phyloP scores from a whole-genome alignment of 306 rosid species.

The Arachis stenosperma region DNA sequence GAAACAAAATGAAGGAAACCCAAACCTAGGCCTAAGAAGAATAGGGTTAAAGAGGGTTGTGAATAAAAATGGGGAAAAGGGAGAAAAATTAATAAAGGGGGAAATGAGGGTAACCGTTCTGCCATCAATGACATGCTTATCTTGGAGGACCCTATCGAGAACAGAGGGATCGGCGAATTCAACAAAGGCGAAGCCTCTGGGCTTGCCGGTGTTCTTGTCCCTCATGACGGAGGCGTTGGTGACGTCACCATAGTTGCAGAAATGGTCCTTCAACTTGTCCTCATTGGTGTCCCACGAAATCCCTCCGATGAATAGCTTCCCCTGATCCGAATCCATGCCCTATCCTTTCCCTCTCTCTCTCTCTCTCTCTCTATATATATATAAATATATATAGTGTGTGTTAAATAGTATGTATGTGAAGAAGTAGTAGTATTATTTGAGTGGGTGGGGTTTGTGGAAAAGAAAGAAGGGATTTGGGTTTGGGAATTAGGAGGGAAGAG shows the following conservation, averaged over 20 bases:
- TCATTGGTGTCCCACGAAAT: conserved; percentile 95
- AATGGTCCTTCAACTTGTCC: conserved; percentile 88
- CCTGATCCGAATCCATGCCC: conserved; percentile 94
- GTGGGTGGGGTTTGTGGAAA: background rate
- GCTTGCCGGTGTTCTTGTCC: conserved; percentile 80
- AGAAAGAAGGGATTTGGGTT: conserved; percentile 23
- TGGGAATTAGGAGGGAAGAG: too few species aligned
- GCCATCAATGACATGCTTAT: conserved; percentile 82
- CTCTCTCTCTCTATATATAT: too few species aligned
- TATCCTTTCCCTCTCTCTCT: background rate
- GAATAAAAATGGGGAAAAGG: background rate
- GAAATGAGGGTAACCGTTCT: conserved; percentile 61
- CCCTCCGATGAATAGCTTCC: conserved; percentile 94
- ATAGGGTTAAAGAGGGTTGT: too few species aligned
- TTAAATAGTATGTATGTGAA: too few species aligned
- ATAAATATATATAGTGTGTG: background rate
- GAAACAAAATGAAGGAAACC: background rate
- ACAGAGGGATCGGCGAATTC: conserved; percentile 87
- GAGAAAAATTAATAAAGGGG: background rate
- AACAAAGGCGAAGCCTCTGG: conserved; percentile 90
- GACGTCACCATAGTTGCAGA: conserved; percentile 79
- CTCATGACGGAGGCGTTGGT: conserved; percentile 84
- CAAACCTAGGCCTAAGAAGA: background rate
- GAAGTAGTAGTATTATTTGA: background rate
- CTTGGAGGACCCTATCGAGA: conserved; percentile 92